These are phyloP conservation scores for Fusarium sp. DNA, from an alignment of 2,329 filamentous ascomycete genomes.

Conservation along the genomic window DNA sequence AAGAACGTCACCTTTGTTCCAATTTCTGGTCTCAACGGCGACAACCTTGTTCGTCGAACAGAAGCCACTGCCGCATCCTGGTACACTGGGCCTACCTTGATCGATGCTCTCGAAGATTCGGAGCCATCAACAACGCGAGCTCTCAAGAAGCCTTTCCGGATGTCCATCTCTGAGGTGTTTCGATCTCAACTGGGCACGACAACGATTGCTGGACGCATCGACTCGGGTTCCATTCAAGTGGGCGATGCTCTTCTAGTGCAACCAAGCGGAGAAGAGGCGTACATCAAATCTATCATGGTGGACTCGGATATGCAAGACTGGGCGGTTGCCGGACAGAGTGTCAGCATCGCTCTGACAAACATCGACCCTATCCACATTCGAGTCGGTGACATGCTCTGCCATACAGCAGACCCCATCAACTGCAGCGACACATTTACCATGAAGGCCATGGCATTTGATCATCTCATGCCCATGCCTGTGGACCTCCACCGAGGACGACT, in stretches of 20 bases:
- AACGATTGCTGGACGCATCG: slow-evolving; percentile 87
- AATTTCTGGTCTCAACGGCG: slow-evolving; percentile 88
- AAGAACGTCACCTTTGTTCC: slow-evolving; percentile 90
- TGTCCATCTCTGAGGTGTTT: slow-evolving; percentile 91
- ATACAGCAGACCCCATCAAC: slow-evolving; percentile 72
- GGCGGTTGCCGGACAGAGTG: slow-evolving; percentile 93
- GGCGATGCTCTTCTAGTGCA: slow-evolving; percentile 85
- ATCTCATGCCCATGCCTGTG: slow-evolving; percentile 87
- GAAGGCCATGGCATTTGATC: slow-evolving; percentile 90
- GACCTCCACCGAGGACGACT: slow-evolving; percentile 90
- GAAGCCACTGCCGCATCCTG: slow-evolving; percentile 72
- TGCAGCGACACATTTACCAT: slow-evolving; percentile 81
- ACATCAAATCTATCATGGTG: slow-evolving; percentile 84
- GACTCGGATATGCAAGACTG: slow-evolving; percentile 82
- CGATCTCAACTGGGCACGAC: slow-evolving; percentile 83
- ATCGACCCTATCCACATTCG: slow-evolving; percentile 87
- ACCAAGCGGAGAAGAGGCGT: slow-evolving; percentile 83
- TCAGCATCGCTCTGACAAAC: slow-evolving; percentile 83
- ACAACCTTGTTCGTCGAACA: slow-evolving; percentile 79
- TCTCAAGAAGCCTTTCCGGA: slow-evolving; percentile 82
- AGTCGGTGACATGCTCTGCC: slow-evolving; percentile 89
- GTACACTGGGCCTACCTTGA: slow-evolving; percentile 83
- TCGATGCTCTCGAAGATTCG: slow-evolving; percentile 87
- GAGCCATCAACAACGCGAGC: slow-evolving; percentile 75
- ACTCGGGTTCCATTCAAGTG: slow-evolving; percentile 84